Base-by-base conservation (phyloP, 495 filamentous ascomycete genomes). In the Tuber brumale region DNA sequence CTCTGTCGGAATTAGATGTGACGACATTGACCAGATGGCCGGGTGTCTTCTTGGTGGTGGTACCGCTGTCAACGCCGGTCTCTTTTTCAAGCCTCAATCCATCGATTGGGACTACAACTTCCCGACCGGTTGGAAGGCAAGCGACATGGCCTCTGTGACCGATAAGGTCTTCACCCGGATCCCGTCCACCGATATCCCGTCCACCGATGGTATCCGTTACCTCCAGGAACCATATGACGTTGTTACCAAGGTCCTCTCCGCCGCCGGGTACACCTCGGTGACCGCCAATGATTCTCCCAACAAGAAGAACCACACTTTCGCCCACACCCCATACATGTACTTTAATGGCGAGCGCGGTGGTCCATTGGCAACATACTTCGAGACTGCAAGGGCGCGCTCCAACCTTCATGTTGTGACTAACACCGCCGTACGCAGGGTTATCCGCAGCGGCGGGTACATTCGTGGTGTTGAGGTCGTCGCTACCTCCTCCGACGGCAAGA, bases 11-110 rank as follows among this genome's bases (percentile, higher is more conserved):
- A 89, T 91, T 84, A 86, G 89, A 71, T 93, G 92, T 84, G 87
- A 87, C 1, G 90, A 94, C 80, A 90, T 89, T 23, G 89, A 88
- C 73, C 89, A 91, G 79, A 92, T 91, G 88, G 91, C 90, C 69
- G 92, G 91, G 37, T 94, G 92, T 80, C 87, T 93, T 70, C 89
- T 95, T 46, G 92, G 92, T 45, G 92, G 92, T 77, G 91, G 91
- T 71, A 90, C 90, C n/a, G 91, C 91, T 27, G 86, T 93, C 77
- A 94, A 94, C 81, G 89, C 91, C 70, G 81, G 87, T 71, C 83
- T 88, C 18, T 90, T 89, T 82, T 86, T 88, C 80, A 84, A 87
- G 75, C 87, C 88, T 18, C 84, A 83, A 71, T 84, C 83, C 21
- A 84, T 86, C 27, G 92, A 94, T 83, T 94, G 91, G 86, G 88